Evolutionary conservation across 306 rosid species (phyloP).

Genomic region (Astragalus glycyphyllos): DNA sequence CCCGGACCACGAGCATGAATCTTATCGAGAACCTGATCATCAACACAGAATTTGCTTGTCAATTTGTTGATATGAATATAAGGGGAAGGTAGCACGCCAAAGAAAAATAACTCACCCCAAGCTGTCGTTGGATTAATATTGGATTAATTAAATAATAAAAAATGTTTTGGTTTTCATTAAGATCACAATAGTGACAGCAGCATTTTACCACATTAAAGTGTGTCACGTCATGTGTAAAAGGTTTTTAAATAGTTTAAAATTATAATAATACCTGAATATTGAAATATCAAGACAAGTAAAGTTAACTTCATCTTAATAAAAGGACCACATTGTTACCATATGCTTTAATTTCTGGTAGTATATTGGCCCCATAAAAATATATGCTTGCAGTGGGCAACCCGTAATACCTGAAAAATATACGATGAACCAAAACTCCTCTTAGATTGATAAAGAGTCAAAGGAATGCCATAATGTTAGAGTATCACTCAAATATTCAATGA

Average conservation of each 20-base stretch:
- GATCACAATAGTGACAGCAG: neutral
- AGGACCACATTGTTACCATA: constrained; percentile 66
- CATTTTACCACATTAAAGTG: constrained; percentile 14
- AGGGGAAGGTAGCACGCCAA: neutral
- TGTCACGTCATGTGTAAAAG: neutral
- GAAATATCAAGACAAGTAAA: neutral
- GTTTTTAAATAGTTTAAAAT: constrained; percentile 16
- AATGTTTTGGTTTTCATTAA: neutral
- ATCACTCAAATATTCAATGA: neutral
- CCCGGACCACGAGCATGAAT: constrained; percentile 97
- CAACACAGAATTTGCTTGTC: constrained; percentile 31
- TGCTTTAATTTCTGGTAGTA: constrained; percentile 97
- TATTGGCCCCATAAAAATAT: constrained; percentile 98
- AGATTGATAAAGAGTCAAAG: constrained; percentile 3
- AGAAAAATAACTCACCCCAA: constrained; percentile 1
- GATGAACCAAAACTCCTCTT: constrained; percentile 25
- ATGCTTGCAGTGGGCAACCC: constrained; percentile 94
- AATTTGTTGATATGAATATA: constrained; percentile 32
- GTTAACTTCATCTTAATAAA: constrained; percentile 2
- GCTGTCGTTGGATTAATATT: neutral
- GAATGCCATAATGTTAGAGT: constrained; percentile 16
- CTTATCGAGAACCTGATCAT: constrained; percentile 82
- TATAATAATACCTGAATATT: neutral
- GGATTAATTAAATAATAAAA: neutral
- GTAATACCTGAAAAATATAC: constrained; percentile 72